Conservation (phyloP, 768 basidiomycete genomes). For the Kwoniella sp. region DNA sequence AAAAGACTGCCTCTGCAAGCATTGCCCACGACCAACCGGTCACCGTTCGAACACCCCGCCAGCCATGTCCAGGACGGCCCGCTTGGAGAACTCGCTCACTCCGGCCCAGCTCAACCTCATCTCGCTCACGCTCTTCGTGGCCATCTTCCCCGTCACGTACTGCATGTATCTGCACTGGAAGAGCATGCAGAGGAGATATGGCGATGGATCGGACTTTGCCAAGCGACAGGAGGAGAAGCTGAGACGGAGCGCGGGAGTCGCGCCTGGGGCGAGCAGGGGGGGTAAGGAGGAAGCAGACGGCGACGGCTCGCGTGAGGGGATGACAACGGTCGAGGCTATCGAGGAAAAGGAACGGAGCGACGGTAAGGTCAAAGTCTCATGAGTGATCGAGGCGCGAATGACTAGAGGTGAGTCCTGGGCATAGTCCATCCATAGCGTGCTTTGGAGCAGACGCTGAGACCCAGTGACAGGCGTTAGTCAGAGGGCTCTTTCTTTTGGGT, state of each 20-base stretch:
- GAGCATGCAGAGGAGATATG: slow-evolving; percentile 12
- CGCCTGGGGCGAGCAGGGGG: too few relatives aligned
- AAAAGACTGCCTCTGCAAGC: too few relatives aligned
- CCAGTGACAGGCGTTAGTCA: too few relatives aligned
- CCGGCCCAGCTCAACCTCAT: slow-evolving; percentile 9
- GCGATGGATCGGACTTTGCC: background rate
- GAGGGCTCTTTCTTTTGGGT: too few relatives aligned
- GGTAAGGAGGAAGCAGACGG: background rate
- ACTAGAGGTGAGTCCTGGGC: too few relatives aligned
- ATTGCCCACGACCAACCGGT: too few relatives aligned
- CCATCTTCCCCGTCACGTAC: background rate
- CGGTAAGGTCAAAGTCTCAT: slow-evolving; percentile 1
- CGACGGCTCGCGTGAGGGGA: too few relatives aligned
- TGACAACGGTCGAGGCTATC: background rate
- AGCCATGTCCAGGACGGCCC: background rate
- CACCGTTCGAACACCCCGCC: too few relatives aligned
- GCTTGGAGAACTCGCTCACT: slow-evolving; percentile 8
- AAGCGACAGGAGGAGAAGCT: too few relatives aligned
- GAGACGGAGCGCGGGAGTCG: too few relatives aligned
- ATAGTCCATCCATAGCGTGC: too few relatives aligned
- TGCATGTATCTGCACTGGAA: slow-evolving; percentile 12
- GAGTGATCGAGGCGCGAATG: background rate
- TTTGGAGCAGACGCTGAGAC: too few relatives aligned
- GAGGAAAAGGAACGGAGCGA: background rate
- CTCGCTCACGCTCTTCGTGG: background rate